phyloP scores from a whole-genome alignment of 352 stramenopile genomes.

The Phytophthora boehmeriae region DNA sequence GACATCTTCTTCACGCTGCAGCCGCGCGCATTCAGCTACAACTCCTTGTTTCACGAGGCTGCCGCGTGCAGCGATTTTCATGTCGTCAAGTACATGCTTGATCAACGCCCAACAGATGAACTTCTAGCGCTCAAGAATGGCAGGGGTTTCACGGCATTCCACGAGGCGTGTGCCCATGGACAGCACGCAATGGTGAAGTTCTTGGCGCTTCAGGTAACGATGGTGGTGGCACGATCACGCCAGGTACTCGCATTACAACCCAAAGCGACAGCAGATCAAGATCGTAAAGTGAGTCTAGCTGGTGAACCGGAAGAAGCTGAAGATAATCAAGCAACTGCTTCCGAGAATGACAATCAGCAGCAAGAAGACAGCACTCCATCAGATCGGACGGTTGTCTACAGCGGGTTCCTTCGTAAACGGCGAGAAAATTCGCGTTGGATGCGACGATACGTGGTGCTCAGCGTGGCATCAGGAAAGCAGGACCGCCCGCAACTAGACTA shows the following conservation, averaged over 20 bases:
- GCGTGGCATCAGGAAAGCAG: conserved; percentile 31
- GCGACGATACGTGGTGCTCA: conserved; percentile 75
- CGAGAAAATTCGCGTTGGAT: conserved; percentile 85
- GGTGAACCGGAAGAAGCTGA: conserved; percentile 17
- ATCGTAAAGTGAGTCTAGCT: conserved; percentile 1
- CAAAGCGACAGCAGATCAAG: background rate
- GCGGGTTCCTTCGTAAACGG: conserved; percentile 72
- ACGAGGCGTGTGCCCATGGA: conserved; percentile 64
- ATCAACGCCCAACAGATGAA: conserved; percentile 25
- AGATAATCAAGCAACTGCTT: background rate
- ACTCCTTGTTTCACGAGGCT: conserved; percentile 75
- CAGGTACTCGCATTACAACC: background rate
- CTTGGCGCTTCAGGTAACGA: conserved; percentile 30
- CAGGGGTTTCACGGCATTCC: conserved; percentile 62
- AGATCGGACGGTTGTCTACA: conserved; percentile 39
- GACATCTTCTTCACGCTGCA: conserved; percentile 59
- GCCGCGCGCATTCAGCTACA: conserved; percentile 57
- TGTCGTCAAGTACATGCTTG: conserved; percentile 79
- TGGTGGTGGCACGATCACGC: background rate
- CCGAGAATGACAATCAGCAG: conserved; percentile 14
- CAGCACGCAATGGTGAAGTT: conserved; percentile 83
- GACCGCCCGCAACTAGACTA: conserved; percentile 65
- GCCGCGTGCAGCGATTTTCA: conserved; percentile 74
- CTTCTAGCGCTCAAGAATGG: conserved; percentile 63
- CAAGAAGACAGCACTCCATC: conserved; percentile 6